Conservation (phyloP, 2,329 filamentous ascomycete genomes). For the Trichophaea hybrida region DNA sequence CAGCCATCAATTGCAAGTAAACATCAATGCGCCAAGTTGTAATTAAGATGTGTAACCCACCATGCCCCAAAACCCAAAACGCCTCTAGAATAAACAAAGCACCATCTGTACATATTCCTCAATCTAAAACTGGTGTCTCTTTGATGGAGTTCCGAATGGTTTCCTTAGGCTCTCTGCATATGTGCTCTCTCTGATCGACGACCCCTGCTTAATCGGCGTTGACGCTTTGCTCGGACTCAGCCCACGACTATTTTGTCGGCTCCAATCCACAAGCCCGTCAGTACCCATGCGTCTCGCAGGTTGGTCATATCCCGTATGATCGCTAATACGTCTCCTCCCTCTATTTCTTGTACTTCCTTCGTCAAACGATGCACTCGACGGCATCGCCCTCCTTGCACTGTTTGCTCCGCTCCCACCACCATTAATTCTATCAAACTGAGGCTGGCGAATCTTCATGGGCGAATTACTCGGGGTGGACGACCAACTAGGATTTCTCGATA, state of each 20-base stretch:
- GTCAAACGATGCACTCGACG: background rate
- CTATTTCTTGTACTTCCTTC: background rate
- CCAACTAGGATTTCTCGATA: background rate
- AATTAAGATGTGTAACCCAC: too few species aligned
- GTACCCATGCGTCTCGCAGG: conserved; percentile 10
- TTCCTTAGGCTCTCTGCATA: conserved; percentile 16
- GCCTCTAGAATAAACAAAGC: too few species aligned
- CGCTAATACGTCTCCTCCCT: background rate
- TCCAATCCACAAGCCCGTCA: conserved; percentile 21
- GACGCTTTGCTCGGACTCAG: conserved; percentile 21
- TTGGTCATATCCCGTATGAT: background rate
- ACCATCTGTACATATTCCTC: conserved; percentile 25
- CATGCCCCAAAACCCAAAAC: too few species aligned
- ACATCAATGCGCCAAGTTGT: too few species aligned
- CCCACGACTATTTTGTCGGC: conserved; percentile 13
- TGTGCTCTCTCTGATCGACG: conserved; percentile 7
- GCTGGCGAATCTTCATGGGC: conserved; percentile 7
- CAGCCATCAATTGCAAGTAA: too few species aligned
- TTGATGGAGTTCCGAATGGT: conserved; percentile 2
- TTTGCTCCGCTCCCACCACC: background rate
- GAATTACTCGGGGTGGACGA: background rate
- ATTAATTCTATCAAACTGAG: conserved; percentile 8
- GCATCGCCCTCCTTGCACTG: background rate
- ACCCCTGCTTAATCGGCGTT: conserved; percentile 17
- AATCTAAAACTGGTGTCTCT: conserved; percentile 5